Percentiles rank a stretch among this genome's conserved stretches.
Conservation (phyloP, 2,329 filamentous ascomycete genomes). For the Diaporthe aspalathi region DNA sequence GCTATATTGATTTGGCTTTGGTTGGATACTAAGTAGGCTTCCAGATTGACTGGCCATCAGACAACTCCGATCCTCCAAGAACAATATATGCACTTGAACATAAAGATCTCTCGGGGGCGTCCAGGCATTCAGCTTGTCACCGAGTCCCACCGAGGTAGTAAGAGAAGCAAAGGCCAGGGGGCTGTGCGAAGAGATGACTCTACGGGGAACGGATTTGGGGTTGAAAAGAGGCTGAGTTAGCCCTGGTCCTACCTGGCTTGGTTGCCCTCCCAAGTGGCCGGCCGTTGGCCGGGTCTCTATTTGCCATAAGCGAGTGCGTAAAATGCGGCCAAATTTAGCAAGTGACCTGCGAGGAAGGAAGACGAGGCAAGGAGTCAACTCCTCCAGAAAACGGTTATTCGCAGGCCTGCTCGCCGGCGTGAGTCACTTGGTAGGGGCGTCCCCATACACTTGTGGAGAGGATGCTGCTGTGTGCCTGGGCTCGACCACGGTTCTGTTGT, state of each 20-base stretch:
- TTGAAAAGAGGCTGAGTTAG: constrained; percentile 21
- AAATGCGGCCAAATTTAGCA: neutral
- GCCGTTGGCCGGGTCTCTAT: neutral
- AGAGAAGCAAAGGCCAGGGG: neutral
- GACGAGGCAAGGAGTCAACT: neutral
- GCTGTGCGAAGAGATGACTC: constrained; percentile 21
- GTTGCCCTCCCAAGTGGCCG: neutral
- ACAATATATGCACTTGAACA: constrained; percentile 1
- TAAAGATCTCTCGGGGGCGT: neutral
- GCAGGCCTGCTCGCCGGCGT: constrained; percentile 20
- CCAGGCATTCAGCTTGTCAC: neutral
- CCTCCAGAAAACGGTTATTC: neutral
- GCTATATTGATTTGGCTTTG: neutral
- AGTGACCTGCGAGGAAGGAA: neutral
- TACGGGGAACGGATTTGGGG: neutral
- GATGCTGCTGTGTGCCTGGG: neutral
- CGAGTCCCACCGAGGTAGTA: constrained; percentile 1
- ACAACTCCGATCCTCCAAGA: neutral
- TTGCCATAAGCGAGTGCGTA: neutral
- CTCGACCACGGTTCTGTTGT: neutral
- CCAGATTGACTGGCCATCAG: neutral
- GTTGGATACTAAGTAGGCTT: neutral
- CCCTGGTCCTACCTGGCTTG: constrained; percentile 23
- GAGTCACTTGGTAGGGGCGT: constrained; percentile 22
- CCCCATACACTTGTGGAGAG: neutral